These are phyloP conservation scores for Claviceps cyperi DNA, from an alignment of 2,329 filamentous ascomycete genomes.

Conservation along the genomic window DNA sequence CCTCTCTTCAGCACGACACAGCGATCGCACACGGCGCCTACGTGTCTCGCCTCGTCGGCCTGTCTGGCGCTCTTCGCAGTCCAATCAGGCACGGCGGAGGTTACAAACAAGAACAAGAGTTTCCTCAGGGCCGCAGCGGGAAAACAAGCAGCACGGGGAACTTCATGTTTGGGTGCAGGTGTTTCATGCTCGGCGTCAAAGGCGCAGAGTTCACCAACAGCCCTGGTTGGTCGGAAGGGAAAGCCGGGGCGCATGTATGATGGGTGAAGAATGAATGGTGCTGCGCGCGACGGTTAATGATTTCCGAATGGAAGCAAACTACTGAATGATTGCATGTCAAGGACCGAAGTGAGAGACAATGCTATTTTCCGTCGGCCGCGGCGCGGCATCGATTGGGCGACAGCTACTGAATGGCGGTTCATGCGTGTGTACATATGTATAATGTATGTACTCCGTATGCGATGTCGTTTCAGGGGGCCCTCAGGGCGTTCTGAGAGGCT, in stretches of 20 bases:
- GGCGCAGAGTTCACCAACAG: not conserved
- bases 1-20: not conserved
- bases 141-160: not conserved
- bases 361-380: not conserved
- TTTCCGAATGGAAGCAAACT: not conserved
- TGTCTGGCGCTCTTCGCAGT: not conserved
- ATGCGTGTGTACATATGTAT: too few relatives aligned
- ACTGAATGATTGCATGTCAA: not conserved
- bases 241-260: not conserved
- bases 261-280: not conserved
- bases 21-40: not conserved
- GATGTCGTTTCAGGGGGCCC: not conserved
- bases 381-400: not conserved
- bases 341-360: not conserved
- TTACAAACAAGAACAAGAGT: not conserved
- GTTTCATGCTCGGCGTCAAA: slow-evolving; percentile 4
- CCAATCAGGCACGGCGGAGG: not conserved
- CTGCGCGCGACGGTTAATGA: not conserved
- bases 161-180: not conserved
- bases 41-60: not conserved
- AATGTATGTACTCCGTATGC: too few relatives aligned
- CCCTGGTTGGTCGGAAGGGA: not conserved
- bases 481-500: not conserved
- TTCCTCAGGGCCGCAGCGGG: too few relatives aligned
- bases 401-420: not conserved